Conservation (phyloP, 2,329 filamentous ascomycete genomes). For the Fusarium sp. region DNA sequence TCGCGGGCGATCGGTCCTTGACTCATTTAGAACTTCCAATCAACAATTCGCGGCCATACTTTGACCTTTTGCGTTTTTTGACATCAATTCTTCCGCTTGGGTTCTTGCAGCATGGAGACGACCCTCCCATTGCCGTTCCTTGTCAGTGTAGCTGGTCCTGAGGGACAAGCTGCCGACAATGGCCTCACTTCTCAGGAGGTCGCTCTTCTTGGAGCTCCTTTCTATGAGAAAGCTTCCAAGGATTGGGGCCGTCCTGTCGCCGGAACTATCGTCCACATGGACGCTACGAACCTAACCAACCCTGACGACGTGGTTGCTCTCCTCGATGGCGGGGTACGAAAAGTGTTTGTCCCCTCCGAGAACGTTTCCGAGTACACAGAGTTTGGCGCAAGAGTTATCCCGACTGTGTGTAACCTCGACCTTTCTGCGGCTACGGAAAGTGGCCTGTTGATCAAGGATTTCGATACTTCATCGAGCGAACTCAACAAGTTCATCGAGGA, state of each 20-base stretch:
- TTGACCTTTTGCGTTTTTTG: background rate
- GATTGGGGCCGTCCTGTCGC: slow-evolving; percentile 58
- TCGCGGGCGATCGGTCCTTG: slow-evolving; percentile 32
- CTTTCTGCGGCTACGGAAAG: slow-evolving; percentile 57
- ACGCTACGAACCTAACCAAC: slow-evolving; percentile 73
- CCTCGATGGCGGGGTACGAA: slow-evolving; percentile 83
- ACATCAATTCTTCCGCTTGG: slow-evolving; percentile 19
- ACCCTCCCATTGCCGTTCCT: slow-evolving; percentile 70
- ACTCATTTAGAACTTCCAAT: slow-evolving; percentile 35
- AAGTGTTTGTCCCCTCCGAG: slow-evolving; percentile 78
- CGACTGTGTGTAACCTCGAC: slow-evolving; percentile 57
- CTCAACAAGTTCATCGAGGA: slow-evolving; percentile 55
- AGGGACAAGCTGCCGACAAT: slow-evolving; percentile 57
- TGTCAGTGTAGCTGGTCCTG: slow-evolving; percentile 62
- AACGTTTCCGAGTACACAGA: slow-evolving; percentile 68
- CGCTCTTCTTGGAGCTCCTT: slow-evolving; percentile 65
- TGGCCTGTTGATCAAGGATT: slow-evolving; percentile 61
- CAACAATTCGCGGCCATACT: background rate
- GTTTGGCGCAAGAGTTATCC: slow-evolving; percentile 64
- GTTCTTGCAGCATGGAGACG: slow-evolving; percentile 63
- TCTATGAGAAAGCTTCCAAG: slow-evolving; percentile 62
- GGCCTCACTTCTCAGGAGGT: slow-evolving; percentile 66
- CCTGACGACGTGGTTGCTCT: slow-evolving; percentile 78
- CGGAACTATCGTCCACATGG: slow-evolving; percentile 72
- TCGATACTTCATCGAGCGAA: slow-evolving; percentile 56